Conservation (phyloP, 1,139 yeast genomes). For the Suhomyces chickasaworum region DNA sequence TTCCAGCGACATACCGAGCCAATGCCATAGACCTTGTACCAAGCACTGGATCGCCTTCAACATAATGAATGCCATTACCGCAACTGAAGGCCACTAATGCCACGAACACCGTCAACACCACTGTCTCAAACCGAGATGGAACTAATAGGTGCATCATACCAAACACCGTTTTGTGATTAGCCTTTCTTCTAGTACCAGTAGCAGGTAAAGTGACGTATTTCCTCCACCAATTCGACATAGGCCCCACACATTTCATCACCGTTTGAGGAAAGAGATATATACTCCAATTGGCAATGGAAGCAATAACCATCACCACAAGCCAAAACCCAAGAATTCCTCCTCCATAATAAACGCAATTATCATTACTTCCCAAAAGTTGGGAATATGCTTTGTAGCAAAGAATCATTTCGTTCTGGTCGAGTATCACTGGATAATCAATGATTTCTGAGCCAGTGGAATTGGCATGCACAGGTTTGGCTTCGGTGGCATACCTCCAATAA, state of each 20-base stretch:
- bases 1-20: constrained; percentile 31
- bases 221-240: constrained; percentile 29
- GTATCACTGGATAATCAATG: constrained; percentile 26
- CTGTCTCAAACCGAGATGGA: constrained; percentile 19
- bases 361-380: constrained; percentile 14
- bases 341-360: constrained; percentile 48
- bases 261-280: constrained; percentile 30
- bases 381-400: constrained; percentile 26
- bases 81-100: constrained; percentile 14
- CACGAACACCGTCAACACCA: constrained; percentile 23
- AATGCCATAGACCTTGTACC: constrained; percentile 21
- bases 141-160: constrained; percentile 22
- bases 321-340: constrained; percentile 52
- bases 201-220: constrained; percentile 38
- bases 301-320: constrained; percentile 45
- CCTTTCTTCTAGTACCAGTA: constrained; percentile 25
- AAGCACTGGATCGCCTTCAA: constrained; percentile 30
- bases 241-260: constrained; percentile 25
- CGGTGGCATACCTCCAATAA: constrained; percentile 19
- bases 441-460: constrained; percentile 25
- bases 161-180: constrained; percentile 24
- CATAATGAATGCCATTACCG: constrained; percentile 23
- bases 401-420: constrained; percentile 18
- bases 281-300: constrained; percentile 46
- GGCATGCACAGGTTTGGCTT: constrained; percentile 21